These are phyloP conservation scores for Alloteropsis angusta DNA, from an alignment of 202 grass and related monocot species.

Conservation along the genomic window DNA sequence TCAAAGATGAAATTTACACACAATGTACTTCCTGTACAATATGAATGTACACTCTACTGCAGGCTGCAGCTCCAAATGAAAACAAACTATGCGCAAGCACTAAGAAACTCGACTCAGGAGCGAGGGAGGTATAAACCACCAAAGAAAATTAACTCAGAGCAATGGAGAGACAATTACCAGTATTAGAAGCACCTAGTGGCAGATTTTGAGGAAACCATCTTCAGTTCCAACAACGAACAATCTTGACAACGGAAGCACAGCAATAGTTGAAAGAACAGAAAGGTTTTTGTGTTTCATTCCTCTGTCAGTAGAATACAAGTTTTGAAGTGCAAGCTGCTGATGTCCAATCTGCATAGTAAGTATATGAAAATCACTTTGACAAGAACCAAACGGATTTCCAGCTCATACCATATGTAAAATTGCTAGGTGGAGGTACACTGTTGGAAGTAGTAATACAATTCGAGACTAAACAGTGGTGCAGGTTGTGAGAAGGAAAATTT, in stretches of 20 bases:
- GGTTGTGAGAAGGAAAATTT: not conserved
- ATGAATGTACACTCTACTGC: not conserved
- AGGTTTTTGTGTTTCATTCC: conserved; percentile 75
- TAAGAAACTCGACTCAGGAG: not conserved
- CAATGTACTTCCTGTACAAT: not conserved
- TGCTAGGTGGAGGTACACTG: not conserved
- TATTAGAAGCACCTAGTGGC: conserved; percentile 50
- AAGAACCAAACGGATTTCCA: not conserved
- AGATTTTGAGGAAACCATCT: conserved; percentile 92
- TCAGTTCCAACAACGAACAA: conserved; percentile 92
- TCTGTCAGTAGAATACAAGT: conserved; percentile 59
- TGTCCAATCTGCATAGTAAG: conserved; percentile 30
- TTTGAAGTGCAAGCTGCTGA: conserved; percentile 62
- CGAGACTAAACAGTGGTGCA: not conserved
- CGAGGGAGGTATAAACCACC: not conserved
- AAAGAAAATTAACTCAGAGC: not conserved
- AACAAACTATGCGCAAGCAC: not conserved
- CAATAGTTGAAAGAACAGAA: conserved; percentile 66
- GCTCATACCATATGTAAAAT: not conserved
- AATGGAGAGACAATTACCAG: conserved; percentile 8
- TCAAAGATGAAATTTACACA: conserved; percentile 18
- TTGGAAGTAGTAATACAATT: not conserved
- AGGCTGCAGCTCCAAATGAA: not conserved
- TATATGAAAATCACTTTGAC: conserved; percentile 4
- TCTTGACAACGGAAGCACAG: conserved; percentile 79